Conservation (phyloP, 148 eudicot species). For the Agrostemma githago region DNA sequence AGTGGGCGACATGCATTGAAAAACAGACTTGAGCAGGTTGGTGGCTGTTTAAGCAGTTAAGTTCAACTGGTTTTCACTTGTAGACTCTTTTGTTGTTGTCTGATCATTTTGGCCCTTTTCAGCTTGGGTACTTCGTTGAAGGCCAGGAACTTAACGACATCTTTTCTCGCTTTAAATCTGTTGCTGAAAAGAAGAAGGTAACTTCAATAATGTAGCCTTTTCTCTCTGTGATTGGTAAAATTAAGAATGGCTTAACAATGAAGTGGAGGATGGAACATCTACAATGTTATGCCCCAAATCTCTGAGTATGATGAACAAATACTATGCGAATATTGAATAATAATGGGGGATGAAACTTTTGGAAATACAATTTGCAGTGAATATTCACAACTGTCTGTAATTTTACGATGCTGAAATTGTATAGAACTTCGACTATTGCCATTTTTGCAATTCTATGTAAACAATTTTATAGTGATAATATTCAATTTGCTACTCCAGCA, state of each 20-base stretch:
- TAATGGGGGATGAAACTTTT: neutral
- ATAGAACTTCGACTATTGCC: neutral
- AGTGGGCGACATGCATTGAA: slow-evolving; percentile 96
- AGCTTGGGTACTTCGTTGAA: slow-evolving; percentile 81
- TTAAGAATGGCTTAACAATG: neutral
- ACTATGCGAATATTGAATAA: neutral
- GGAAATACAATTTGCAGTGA: neutral
- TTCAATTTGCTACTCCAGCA: slow-evolving; percentile 32
- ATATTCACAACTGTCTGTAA: too few species aligned
- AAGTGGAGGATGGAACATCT: neutral
- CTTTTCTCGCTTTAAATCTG: slow-evolving; percentile 78
- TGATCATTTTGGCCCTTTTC: slow-evolving; percentile 26
- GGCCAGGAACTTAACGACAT: slow-evolving; percentile 87
- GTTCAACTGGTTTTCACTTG: neutral
- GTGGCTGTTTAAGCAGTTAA: slow-evolving; percentile 4
- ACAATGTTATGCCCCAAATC: neutral
- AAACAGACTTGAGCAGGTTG: slow-evolving; percentile 78
- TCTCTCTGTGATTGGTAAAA: neutral
- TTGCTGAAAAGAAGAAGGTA: slow-evolving; percentile 89
- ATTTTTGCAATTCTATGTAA: neutral
- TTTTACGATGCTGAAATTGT: neutral
- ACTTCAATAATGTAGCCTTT: neutral
- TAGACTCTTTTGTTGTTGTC: neutral
- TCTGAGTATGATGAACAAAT: neutral
- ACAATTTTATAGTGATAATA: neutral